Evolutionary conservation across 176 grass and related monocot species (phyloP).

Genomic region (Eleusine indica): DNA sequence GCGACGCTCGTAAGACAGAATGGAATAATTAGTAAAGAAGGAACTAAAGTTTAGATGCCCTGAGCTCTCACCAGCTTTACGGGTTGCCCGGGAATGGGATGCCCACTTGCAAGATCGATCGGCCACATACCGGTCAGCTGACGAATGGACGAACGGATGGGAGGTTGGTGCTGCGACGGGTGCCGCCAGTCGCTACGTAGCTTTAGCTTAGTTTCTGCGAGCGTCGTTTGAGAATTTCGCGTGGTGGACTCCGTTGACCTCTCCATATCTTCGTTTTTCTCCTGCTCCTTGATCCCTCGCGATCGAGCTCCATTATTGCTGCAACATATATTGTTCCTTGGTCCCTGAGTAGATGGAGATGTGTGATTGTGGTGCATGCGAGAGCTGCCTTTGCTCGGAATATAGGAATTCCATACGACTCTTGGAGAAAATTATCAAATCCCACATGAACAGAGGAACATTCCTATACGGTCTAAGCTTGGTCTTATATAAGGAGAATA

Average conservation of each 20-base stretch:
- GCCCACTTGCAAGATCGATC: slow-evolving; percentile 44
- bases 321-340: slow-evolving; percentile 40
- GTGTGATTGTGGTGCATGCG: neutral
- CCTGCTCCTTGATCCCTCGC: slow-evolving; percentile 14
- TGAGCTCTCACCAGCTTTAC: slow-evolving; percentile 31
- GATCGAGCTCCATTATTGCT: slow-evolving; percentile 47
- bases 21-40: neutral
- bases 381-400: neutral
- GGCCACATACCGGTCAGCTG: slow-evolving; percentile 12
- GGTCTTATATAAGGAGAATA: neutral
- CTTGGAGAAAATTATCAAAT: slow-evolving; percentile 27
- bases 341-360: slow-evolving; percentile 37
- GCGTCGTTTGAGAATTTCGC: slow-evolving; percentile 29
- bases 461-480: neutral
- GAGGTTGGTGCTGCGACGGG: neutral
- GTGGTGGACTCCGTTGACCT: slow-evolving; percentile 38
- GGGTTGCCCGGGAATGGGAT: slow-evolving; percentile 39
- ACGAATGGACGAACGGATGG: neutral
- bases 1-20: no score
- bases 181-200: neutral
- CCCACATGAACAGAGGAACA: slow-evolving; percentile 14
- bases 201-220: neutral
- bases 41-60: slow-evolving; percentile 31
- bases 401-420: neutral
- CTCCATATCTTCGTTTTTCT: slow-evolving; percentile 14